Evolutionary conservation across 2,329 filamentous ascomycete genomes (phyloP).

Genomic region (Trichoderma koningii): DNA sequence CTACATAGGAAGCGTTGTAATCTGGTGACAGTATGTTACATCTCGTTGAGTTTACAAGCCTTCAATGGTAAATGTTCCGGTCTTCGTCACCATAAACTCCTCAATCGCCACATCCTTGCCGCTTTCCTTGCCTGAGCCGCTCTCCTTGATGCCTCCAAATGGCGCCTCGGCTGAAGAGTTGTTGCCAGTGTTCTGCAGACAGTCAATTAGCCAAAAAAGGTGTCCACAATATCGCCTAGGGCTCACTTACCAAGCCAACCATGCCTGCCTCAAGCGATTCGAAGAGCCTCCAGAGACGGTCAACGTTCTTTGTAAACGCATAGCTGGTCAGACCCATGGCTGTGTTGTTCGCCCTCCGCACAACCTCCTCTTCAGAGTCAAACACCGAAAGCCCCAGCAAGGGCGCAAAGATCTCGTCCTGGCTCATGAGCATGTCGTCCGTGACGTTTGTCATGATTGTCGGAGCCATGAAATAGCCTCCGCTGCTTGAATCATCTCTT

Average conservation of each 20-base stretch:
- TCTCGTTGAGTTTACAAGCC: slow-evolving; percentile 20
- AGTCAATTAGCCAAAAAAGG: not conserved
- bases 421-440: slow-evolving; percentile 64
- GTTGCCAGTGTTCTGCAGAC: slow-evolving; percentile 43
- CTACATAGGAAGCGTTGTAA: too few relatives aligned
- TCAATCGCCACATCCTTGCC: slow-evolving; percentile 52
- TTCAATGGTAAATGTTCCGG: slow-evolving; percentile 47
- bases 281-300: slow-evolving; percentile 46
- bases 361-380: slow-evolving; percentile 68
- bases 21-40: too few relatives aligned
- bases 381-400: slow-evolving; percentile 70
- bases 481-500: slow-evolving; percentile 45
- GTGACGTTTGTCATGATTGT: slow-evolving; percentile 70
- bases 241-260: slow-evolving; percentile 41
- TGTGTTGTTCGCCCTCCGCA: slow-evolving; percentile 64
- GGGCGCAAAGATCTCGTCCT: slow-evolving; percentile 73
- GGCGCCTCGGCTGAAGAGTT: slow-evolving; percentile 48
- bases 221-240: not conserved
- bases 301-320: slow-evolving; percentile 60
- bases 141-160: slow-evolving; percentile 53
- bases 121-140: slow-evolving; percentile 50
- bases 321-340: slow-evolving; percentile 73
- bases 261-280: slow-evolving; percentile 52
- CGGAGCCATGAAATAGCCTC: slow-evolving; percentile 68
- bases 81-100: slow-evolving; percentile 51